Evolutionary conservation across 2,329 filamentous ascomycete species (phyloP), one percentile per base, ranked within the genome.

Genomic region (Myriosclerotinia duriaeana): DNA sequence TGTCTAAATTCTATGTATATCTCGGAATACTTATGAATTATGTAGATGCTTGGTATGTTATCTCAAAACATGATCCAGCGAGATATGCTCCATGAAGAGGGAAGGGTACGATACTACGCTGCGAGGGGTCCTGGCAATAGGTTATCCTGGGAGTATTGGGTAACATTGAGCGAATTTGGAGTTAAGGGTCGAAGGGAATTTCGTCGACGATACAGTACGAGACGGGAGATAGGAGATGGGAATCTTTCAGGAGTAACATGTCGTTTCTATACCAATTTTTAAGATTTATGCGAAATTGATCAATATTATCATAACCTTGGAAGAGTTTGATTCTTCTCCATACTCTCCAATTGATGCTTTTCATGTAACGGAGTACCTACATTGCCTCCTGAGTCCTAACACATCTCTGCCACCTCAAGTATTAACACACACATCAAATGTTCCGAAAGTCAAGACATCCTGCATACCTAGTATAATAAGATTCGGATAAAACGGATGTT

Each of bases 31-130:
- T 62, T 30, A 53, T 11, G 2, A 34, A 9, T n/a, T 12, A 5
- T 36, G 12, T 22, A 75, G 73, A 75, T 64, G 73, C 73, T 15
- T 75, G 74, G 74, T 75, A 67, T 53, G 68, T 74, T 22, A 74
- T 75, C 53, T 66, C 67, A 11, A 72, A 73, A 53, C 66, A 70
- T n/a, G 72, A 75, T 66, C 71, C 71, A 1, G 72, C 74, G 8
- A 70, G 42, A 53, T 63, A 63, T 54, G 58, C 53, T 42, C 42
- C 38, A 36, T 66, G 12, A 54, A 38, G 40, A 22, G 12, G 34
- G 20, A 8, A 20, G 30, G 30, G 30, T 34, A 34, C 30, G 26
- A 26, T 26, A 3, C 26, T 26, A 26, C 26, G 26, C 26, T 26
- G 26, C 26, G 26, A 26, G 26, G 26, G 26, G 26, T 26, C 26